These are phyloP conservation scores for Eutypella sp. DNA, from an alignment of 2,329 filamentous ascomycete species.

Conservation along the genomic window DNA sequence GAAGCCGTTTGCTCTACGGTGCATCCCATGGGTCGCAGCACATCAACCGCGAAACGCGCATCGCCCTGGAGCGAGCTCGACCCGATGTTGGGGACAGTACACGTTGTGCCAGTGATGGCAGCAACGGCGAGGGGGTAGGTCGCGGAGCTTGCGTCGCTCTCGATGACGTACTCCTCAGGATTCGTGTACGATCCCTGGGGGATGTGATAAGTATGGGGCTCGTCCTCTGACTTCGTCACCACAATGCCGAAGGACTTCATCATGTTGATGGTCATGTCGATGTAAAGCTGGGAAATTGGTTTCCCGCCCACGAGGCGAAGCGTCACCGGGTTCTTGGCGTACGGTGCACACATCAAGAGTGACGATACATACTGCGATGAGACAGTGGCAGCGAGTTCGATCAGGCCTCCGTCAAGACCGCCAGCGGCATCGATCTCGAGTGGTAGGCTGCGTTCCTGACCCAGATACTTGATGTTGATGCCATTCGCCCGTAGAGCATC, in stretches of 20 bases:
- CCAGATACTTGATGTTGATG: constrained; percentile 80
- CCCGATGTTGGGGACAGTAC: constrained; percentile 94
- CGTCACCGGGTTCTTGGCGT: constrained; percentile 90
- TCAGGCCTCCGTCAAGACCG: constrained; percentile 79
- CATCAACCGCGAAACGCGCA: constrained; percentile 86
- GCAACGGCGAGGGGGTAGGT: constrained; percentile 94
- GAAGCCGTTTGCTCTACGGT: constrained; percentile 75
- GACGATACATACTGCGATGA: constrained; percentile 99
- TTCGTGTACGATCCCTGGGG: constrained; percentile 80
- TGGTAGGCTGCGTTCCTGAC: constrained; percentile 77
- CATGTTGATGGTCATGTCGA: constrained; percentile 98
- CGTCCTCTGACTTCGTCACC: constrained; percentile 69
- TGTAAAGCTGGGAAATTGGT: constrained; percentile 93
- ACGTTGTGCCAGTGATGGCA: constrained; percentile 91
- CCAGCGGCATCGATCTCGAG: constrained; percentile 76
- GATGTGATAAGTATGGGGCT: constrained; percentile 90
- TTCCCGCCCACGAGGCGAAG: constrained; percentile 90
- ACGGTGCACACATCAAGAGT: constrained; percentile 92
- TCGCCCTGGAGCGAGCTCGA: constrained; percentile 90
- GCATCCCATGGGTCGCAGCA: constrained; percentile 91
- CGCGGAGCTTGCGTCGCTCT: constrained; percentile 96
- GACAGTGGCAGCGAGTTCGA: constrained; percentile 88
- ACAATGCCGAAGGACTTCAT: constrained; percentile 87
- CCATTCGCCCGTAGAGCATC: constrained; percentile 85
- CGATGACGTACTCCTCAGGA: constrained; percentile 80